These are phyloP conservation scores for Pharnaceum exiguum DNA, from an alignment of 148 eudicot species.

Conservation along the genomic window DNA sequence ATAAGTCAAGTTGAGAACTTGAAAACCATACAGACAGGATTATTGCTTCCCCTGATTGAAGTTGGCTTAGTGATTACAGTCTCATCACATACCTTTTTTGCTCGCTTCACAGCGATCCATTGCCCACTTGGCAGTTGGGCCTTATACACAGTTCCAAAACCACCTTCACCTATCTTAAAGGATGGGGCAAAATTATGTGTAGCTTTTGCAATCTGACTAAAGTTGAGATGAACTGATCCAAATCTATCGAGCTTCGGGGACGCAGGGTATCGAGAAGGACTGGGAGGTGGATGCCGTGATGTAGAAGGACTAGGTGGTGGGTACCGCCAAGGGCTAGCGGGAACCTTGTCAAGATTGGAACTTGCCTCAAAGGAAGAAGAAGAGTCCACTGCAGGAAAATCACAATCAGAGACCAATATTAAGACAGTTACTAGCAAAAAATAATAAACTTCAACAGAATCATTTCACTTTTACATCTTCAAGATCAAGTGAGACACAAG, in stretches of 20 bases:
- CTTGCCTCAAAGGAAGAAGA: constrained; percentile 58
- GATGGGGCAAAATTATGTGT: constrained; percentile 76
- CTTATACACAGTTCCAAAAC: constrained; percentile 89
- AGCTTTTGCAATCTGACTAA: constrained; percentile 57
- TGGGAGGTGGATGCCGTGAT: constrained; percentile 63
- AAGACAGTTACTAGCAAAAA: not conserved
- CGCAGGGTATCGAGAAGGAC: constrained; percentile 71
- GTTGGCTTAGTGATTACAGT: constrained; percentile 10
- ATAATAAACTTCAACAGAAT: too few species aligned
- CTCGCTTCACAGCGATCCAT: constrained; percentile 87
- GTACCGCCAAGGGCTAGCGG: constrained; percentile 58
- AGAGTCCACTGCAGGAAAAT: constrained; percentile 59
- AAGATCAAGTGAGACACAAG: not conserved
- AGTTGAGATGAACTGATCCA: constrained; percentile 68
- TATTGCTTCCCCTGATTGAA: not conserved
- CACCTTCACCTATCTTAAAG: constrained; percentile 79
- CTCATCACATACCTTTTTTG: constrained; percentile 62
- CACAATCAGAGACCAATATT: not conserved
- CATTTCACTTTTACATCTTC: too few species aligned
- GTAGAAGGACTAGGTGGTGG: constrained; percentile 80
- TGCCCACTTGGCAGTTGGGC: constrained; percentile 74
- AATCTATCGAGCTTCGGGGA: constrained; percentile 58
- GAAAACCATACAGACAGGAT: too few species aligned
- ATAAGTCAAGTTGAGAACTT: too few species aligned
- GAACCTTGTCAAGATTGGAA: constrained; percentile 42